Evolutionary conservation across 2,329 filamentous ascomycete species (phyloP).

Genomic region (Bipolaris sorokiniana): DNA sequence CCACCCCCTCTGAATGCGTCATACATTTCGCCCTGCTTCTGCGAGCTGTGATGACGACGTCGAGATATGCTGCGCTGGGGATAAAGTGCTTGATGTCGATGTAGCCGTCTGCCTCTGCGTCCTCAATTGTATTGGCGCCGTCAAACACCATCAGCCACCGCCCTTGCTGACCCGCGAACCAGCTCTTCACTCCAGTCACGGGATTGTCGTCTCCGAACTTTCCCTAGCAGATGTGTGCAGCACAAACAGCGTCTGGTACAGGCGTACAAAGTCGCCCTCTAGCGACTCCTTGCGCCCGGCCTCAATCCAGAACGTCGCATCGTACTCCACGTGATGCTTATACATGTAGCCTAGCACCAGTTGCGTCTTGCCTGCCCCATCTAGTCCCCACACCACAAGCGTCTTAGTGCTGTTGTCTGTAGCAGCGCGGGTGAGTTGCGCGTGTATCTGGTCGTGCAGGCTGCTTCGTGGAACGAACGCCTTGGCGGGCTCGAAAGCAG

Average conservation of each 20-base stretch:
- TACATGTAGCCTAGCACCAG: not conserved
- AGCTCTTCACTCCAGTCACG: conserved; percentile 25
- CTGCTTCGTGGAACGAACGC: conserved; percentile 13
- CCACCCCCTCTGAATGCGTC: conserved; percentile 19
- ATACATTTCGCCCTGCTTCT: conserved; percentile 11
- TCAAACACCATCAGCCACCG: conserved; percentile 28
- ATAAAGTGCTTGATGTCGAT: conserved; percentile 25
- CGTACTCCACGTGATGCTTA: conserved; percentile 12
- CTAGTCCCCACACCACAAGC: conserved; percentile 3
- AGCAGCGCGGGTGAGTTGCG: conserved; percentile 13
- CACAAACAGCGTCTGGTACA: conserved; percentile 24
- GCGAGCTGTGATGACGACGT: not conserved
- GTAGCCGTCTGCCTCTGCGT: conserved; percentile 14
- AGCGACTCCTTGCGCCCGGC: conserved; percentile 27
- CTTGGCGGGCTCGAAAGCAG: conserved; percentile 13
- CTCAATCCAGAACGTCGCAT: conserved; percentile 31
- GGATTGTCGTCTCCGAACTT: conserved; percentile 18
- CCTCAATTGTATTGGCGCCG: conserved; percentile 24
- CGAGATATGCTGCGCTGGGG: conserved; percentile 6
- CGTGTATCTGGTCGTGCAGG: conserved; percentile 17
- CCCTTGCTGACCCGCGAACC: conserved; percentile 17
- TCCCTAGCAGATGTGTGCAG: not conserved
- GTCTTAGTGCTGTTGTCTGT: conserved; percentile 11
- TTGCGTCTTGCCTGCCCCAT: not conserved
- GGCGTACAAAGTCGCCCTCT: conserved; percentile 26